Conservation (phyloP, 345 rosid genomes). For the Syzygium jambos region DNA sequence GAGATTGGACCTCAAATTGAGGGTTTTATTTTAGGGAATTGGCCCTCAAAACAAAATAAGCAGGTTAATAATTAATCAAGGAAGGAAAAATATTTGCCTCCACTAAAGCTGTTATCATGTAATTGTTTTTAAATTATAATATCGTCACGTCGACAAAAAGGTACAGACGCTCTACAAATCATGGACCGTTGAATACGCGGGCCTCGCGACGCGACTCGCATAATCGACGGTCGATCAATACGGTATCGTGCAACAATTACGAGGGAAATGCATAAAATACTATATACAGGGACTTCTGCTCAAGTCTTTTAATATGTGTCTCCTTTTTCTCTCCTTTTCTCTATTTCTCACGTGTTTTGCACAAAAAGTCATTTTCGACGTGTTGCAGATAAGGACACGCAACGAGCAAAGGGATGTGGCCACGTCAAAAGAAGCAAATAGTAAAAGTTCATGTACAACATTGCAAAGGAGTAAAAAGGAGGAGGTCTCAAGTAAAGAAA, state of each 20-base stretch:
- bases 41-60: too few relatives aligned
- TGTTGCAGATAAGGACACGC: neutral
- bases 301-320: neutral
- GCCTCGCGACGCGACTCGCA: neutral
- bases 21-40: too few relatives aligned
- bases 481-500: neutral
- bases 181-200: neutral
- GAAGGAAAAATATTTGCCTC: neutral
- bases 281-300: neutral
- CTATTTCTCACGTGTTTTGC: neutral
- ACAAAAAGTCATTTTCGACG: neutral
- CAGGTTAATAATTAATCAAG: neutral
- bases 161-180: neutral
- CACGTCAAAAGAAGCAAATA: neutral
- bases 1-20: too few relatives aligned
- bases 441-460: neutral
- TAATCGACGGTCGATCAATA: neutral
- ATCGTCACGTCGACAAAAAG: too few relatives aligned
- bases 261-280: neutral
- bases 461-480: neutral
- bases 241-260: neutral
- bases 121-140: neutral
- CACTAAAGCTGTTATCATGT: accelerated
- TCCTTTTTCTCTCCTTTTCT: neutral
- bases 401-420: neutral